Evolutionary conservation across 2,329 filamentous ascomycete genomes (phyloP).

Genomic region (Epichloe gansuensis): DNA sequence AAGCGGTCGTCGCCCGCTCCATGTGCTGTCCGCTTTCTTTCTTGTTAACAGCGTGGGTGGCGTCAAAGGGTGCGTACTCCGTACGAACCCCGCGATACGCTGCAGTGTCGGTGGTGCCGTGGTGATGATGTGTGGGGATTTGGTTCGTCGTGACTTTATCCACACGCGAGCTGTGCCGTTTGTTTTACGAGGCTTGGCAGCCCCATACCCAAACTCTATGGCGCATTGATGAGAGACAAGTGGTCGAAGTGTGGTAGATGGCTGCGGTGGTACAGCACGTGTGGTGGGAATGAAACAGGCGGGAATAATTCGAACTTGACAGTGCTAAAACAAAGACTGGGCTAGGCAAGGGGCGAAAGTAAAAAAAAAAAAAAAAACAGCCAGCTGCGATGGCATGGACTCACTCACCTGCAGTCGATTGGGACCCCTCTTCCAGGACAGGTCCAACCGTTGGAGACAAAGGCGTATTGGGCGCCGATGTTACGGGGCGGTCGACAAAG

Average conservation of each 20-base stretch:
- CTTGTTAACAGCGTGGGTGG: background rate
- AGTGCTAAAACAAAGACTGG: background rate
- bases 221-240: background rate
- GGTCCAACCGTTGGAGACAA: conserved; percentile 7
- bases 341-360: background rate
- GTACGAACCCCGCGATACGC: background rate
- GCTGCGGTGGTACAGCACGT: background rate
- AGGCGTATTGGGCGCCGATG: conserved; percentile 18
- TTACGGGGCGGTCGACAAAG: conserved; percentile 15
- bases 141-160: background rate
- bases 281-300: background rate
- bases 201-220: background rate
- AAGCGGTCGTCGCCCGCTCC: background rate
- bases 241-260: background rate
- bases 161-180: conserved; percentile 1
- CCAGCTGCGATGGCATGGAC: background rate
- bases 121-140: background rate
- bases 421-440: background rate
- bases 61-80: background rate
- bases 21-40: background rate
- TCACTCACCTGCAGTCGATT: conserved; percentile 2
- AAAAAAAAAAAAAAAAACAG: background rate
- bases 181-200: background rate
- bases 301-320: background rate
- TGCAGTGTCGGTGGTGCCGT: background rate